phyloP scores from a whole-genome alignment of 805 yeast species.

The Kuraishia piskuri region DNA sequence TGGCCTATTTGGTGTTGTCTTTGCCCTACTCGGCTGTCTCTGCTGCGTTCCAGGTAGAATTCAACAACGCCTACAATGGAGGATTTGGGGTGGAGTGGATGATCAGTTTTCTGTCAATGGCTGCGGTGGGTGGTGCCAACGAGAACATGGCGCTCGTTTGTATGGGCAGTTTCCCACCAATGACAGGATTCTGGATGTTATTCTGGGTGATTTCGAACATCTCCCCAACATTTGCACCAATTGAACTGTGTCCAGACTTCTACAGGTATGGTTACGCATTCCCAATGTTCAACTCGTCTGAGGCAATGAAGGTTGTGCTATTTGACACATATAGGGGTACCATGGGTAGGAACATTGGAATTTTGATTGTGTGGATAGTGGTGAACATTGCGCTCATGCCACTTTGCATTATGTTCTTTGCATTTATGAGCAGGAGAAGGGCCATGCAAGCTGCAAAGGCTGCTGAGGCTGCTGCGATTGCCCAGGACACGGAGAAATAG shows the following conservation, averaged over 20 bases:
- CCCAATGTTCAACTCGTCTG: slow-evolving; percentile 63
- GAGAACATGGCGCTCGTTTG: slow-evolving; percentile 52
- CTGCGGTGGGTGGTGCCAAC: slow-evolving; percentile 69
- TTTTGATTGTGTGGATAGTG: slow-evolving; percentile 53
- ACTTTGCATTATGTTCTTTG: slow-evolving; percentile 32
- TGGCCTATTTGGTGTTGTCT: slow-evolving; percentile 48
- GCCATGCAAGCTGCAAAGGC: slow-evolving; percentile 15
- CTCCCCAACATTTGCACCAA: slow-evolving; percentile 59
- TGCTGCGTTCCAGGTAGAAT: slow-evolving; percentile 59
- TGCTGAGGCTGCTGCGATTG: not conserved
- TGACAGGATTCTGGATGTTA: slow-evolving; percentile 63
- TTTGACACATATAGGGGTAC: slow-evolving; percentile 47
- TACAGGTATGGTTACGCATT: slow-evolving; percentile 58
- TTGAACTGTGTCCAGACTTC: slow-evolving; percentile 48
- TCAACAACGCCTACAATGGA: slow-evolving; percentile 43
- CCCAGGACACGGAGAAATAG: not conserved
- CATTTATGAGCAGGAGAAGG: slow-evolving; percentile 17
- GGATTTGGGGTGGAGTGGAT: slow-evolving; percentile 77
- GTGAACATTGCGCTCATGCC: slow-evolving; percentile 37
- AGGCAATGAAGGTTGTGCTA: slow-evolving; percentile 50
- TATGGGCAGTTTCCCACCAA: slow-evolving; percentile 49
- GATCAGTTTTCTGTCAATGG: slow-evolving; percentile 57
- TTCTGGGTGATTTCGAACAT: slow-evolving; percentile 64
- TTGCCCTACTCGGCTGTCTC: slow-evolving; percentile 52
- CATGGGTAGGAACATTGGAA: slow-evolving; percentile 53